Percentiles rank a stretch among this genome's conserved stretches.
Conservation (phyloP, 2,329 filamentous ascomycete species). For the Phyllosticta ampelicida region DNA sequence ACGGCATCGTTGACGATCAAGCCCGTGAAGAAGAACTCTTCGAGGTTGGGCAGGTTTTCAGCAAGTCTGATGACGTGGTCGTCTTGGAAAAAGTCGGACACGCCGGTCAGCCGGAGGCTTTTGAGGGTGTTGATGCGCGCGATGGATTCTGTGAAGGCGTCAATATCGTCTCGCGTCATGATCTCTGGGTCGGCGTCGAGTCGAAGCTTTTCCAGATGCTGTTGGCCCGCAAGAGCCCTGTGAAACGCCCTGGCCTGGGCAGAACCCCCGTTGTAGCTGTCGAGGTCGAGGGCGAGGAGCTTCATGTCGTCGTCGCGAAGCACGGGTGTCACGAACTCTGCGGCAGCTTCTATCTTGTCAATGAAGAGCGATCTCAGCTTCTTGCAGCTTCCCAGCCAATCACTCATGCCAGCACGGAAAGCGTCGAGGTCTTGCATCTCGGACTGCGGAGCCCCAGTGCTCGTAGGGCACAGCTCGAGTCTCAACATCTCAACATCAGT, state of each 20-base stretch:
- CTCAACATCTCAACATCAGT: slow-evolving; percentile 39
- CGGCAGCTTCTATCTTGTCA: slow-evolving; percentile 40
- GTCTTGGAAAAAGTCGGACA: slow-evolving; percentile 41
- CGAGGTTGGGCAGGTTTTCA: slow-evolving; percentile 36
- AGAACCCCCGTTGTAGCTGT: slow-evolving; percentile 35
- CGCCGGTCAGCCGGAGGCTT: slow-evolving; percentile 42
- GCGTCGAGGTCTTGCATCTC: slow-evolving; percentile 43
- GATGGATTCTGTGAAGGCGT: slow-evolving; percentile 41
- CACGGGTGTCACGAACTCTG: slow-evolving; percentile 42
- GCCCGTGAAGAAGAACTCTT: slow-evolving; percentile 48
- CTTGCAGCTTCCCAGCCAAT: slow-evolving; percentile 46
- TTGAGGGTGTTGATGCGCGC: slow-evolving; percentile 42
- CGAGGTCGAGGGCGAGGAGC: slow-evolving; percentile 40
- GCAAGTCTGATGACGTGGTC: slow-evolving; percentile 41
- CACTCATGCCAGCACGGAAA: slow-evolving; percentile 37
- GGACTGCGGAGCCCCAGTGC: slow-evolving; percentile 28
- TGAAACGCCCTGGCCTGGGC: slow-evolving; percentile 42
- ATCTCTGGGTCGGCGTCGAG: slow-evolving; percentile 39
- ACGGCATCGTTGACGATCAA: slow-evolving; percentile 42
- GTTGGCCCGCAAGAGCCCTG: slow-evolving; percentile 42
- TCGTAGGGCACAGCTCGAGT: slow-evolving; percentile 36
- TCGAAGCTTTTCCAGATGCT: slow-evolving; percentile 37
- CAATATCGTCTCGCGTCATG: slow-evolving; percentile 36
- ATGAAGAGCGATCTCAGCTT: slow-evolving; percentile 42
- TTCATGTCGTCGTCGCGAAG: slow-evolving; percentile 36